Evolutionary conservation across 306 rosid genomes (phyloP), one percentile per base, ranked within the genome.

Genomic region (Gastrolobium villosum): DNA sequence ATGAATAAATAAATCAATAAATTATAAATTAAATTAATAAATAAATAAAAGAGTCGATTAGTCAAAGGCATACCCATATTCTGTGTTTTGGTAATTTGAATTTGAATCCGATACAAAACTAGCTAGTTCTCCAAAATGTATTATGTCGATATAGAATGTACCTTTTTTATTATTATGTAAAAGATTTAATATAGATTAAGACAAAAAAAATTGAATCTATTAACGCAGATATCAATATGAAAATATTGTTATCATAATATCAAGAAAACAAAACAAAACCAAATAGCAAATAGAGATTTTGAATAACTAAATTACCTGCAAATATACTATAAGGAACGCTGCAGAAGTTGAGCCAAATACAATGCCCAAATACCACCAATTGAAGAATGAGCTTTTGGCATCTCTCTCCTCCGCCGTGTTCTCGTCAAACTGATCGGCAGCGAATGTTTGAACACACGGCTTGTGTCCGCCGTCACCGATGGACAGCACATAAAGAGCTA

Each of bases 381-480:
- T 89, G 74, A 78, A 85, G 78, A 87, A 85, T 2, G 91, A 85
- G 62, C 89, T 85, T 79, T 87, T 87, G 31, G 35, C 60, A 44
- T 52, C 31, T 49, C 78, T 89, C 49, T 83, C 70, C 55, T 79
- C 87, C 7, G 70, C 48, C 1, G 91, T 48, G n/a, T 60, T 78
- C 28, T 87, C 91, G 7, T 84, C 79, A 32, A 87, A 89, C 44
- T 89, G 91, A 61, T 85, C 90, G 20, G 91, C 93, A 2, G 93
- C 93, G 31, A 89, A 89, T 1, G 93, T 89, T 48, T 87, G 91
- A 4, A 83, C 89, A n/a, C 91, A 87, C 0, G 93, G 93, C 79
- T 52, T 80, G 70, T 87, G 91, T 0, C 91, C 93, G 0, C 91
- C 93, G 64, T 83, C 84, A 0, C 90, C 93, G 5, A 89, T 49